phyloP scores from a whole-genome alignment of 1,284 basidiomycete genomes.

The Ganoderma lucidum region DNA sequence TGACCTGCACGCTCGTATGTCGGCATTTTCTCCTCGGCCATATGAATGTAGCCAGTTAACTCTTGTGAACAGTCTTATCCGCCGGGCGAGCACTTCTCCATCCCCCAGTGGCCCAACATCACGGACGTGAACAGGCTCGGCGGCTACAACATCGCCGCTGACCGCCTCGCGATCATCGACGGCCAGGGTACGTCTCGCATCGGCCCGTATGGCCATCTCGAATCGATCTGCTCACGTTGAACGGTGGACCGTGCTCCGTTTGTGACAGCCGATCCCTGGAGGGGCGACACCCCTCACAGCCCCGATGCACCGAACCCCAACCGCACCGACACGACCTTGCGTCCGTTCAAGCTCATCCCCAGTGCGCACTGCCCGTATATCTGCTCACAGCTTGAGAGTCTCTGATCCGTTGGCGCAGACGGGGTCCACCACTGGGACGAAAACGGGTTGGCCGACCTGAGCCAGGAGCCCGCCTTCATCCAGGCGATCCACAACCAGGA shows the following conservation, averaged over 20 bases:
- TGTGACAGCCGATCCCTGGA: constrained; percentile 86
- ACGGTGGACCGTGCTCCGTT: background rate
- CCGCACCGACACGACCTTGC: constrained; percentile 73
- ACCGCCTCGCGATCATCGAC: constrained; percentile 88
- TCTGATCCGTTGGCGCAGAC: constrained; percentile 52
- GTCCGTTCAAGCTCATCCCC: constrained; percentile 90
- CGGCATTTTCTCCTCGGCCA: constrained; percentile 48
- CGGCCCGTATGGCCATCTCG: too few relatives aligned
- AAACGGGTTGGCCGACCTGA: constrained; percentile 73
- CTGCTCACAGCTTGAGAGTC: background rate
- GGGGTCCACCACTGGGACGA: constrained; percentile 94
- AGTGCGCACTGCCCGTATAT: constrained; percentile 47
- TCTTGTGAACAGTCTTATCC: constrained; percentile 68
- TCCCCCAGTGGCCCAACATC: constrained; percentile 81
- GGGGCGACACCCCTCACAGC: constrained; percentile 87
- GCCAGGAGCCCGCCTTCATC: constrained; percentile 81
- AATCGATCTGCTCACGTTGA: too few relatives aligned
- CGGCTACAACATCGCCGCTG: constrained; percentile 76
- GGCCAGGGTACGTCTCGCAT: constrained; percentile 60
- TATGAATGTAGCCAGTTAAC: background rate
- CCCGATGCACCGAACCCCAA: constrained; percentile 63
- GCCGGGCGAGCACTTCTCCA: constrained; percentile 75
- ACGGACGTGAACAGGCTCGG: constrained; percentile 83
- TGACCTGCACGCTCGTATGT: constrained; percentile 86
- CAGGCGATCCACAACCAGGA: constrained; percentile 82